Percentiles rank a stretch among this genome's conserved stretches.
Conservation (phyloP, 73 alveolate genomes). For the Tetrahymena elliotti region DNA sequence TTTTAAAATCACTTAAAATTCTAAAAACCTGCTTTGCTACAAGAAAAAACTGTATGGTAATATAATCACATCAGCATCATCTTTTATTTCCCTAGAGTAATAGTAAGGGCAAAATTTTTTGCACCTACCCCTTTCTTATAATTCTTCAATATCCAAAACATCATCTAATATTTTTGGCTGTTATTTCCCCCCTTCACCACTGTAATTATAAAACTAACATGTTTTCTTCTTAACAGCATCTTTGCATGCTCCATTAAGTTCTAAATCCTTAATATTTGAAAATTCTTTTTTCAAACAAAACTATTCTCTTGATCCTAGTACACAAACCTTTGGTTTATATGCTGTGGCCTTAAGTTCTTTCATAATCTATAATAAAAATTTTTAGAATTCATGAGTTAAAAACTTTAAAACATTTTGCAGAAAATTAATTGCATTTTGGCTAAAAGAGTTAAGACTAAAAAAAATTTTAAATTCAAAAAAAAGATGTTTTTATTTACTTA, state of each 20-base stretch:
- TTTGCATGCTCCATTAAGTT: conserved; percentile 9
- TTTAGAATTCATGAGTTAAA: neutral
- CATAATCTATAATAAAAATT: conserved; percentile 36
- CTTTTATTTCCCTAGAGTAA: conserved; percentile 56
- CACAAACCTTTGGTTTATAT: conserved; percentile 53
- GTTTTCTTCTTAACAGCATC: neutral
- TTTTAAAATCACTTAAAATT: neutral
- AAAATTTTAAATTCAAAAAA: too few species aligned
- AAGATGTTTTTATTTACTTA: neutral
- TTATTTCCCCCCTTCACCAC: neutral
- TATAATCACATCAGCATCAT: conserved; percentile 72
- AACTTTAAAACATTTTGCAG: too few species aligned
- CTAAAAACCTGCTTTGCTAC: conserved; percentile 51
- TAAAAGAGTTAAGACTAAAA: neutral
- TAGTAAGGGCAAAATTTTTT: conserved; percentile 78
- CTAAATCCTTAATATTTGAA: conserved; percentile 14
- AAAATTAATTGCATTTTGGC: neutral
- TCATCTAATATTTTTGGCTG: conserved; percentile 6
- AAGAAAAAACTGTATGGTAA: conserved; percentile 79
- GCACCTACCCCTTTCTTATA: conserved; percentile 51
- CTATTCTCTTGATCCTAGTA: conserved; percentile 73
- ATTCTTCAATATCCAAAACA: conserved; percentile 85
- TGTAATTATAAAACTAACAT: neutral
- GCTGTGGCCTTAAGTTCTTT: conserved; percentile 67
- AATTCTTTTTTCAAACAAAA: conserved; percentile 56